Evolutionary conservation across 2,329 filamentous ascomycete species (phyloP).

Genomic region (Alternaria brassicicola): DNA sequence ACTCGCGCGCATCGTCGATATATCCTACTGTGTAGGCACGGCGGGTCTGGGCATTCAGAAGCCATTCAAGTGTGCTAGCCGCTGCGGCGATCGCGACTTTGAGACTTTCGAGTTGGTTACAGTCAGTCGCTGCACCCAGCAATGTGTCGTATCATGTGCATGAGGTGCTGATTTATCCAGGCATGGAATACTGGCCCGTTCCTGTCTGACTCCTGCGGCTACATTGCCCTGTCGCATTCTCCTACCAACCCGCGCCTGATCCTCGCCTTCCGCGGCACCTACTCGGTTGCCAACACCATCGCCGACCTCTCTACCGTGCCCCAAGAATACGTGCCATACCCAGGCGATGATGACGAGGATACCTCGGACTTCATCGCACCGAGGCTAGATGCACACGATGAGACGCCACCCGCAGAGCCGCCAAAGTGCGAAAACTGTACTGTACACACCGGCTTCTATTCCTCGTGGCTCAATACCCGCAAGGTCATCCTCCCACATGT

Average conservation of each 20-base stretch:
- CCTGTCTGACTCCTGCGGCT: conserved; percentile 90
- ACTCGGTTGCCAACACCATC: conserved; percentile 90
- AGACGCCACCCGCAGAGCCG: conserved; percentile 41
- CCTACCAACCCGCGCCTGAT: conserved; percentile 69
- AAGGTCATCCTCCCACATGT: conserved; percentile 71
- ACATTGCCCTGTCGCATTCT: conserved; percentile 83
- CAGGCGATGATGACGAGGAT: conserved; percentile 57
- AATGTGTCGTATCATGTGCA: not conserved
- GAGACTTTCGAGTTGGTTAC: conserved; percentile 76
- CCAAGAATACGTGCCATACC: conserved; percentile 90
- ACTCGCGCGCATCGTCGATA: conserved; percentile 88
- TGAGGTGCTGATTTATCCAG: conserved; percentile 45
- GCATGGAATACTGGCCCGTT: conserved; percentile 91
- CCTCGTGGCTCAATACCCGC: conserved; percentile 80
- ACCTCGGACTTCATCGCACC: conserved; percentile 35
- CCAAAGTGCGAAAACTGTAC: conserved; percentile 82
- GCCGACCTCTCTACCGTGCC: conserved; percentile 87
- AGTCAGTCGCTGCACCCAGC: conserved; percentile 40
- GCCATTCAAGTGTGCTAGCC: conserved; percentile 84
- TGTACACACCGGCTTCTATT: conserved; percentile 88
- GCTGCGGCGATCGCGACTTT: conserved; percentile 83
- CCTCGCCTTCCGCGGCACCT: conserved; percentile 91
- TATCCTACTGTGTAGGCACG: conserved; percentile 88
- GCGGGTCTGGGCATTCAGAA: conserved; percentile 81
- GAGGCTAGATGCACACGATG: conserved; percentile 15